phyloP scores from a whole-genome alignment of 805 yeast species.

The Wickerhamomyces queroliae region DNA sequence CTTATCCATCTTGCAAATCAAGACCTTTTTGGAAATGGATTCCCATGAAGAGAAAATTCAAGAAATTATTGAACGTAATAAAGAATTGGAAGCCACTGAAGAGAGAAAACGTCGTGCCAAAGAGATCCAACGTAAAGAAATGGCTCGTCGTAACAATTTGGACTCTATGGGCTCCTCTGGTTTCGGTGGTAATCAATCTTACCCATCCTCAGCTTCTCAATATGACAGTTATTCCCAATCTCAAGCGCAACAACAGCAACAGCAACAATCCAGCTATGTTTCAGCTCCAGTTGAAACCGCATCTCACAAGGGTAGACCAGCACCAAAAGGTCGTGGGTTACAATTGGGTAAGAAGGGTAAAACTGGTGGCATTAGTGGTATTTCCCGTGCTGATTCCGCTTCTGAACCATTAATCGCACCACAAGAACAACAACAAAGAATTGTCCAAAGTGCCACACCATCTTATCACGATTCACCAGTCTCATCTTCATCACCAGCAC shows the following conservation, averaged over 20 bases:
- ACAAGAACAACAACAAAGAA: slow-evolving; percentile 18
- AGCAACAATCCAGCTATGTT: slow-evolving; percentile 8
- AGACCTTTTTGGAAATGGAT: slow-evolving; percentile 92
- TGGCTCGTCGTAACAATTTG: slow-evolving; percentile 51
- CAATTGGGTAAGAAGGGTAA: slow-evolving; percentile 57
- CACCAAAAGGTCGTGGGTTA: slow-evolving; percentile 63
- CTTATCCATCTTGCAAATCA: slow-evolving; percentile 73
- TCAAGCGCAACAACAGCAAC: slow-evolving; percentile 11
- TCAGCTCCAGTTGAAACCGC: slow-evolving; percentile 19
- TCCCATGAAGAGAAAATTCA: slow-evolving; percentile 98
- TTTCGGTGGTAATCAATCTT: slow-evolving; percentile 7
- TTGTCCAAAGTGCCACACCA: slow-evolving; percentile 5
- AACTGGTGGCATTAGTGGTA: slow-evolving; percentile 14
- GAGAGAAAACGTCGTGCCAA: slow-evolving; percentile 94
- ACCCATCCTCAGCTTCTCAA: not conserved
- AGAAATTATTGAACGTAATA: slow-evolving; percentile 94
- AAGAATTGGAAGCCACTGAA: slow-evolving; percentile 94
- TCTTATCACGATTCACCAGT: slow-evolving; percentile 9
- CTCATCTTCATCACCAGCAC: slow-evolving; percentile 2
- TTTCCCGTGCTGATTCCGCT: slow-evolving; percentile 12
- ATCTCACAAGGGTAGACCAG: slow-evolving; percentile 20
- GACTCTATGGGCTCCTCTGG: slow-evolving; percentile 23
- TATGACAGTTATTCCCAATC: slow-evolving; percentile 5
- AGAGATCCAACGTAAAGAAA: slow-evolving; percentile 77
- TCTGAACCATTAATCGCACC: slow-evolving; percentile 28